phyloP scores from a whole-genome alignment of 2,329 filamentous ascomycete species.

The Amesomyces nigricolor region DNA sequence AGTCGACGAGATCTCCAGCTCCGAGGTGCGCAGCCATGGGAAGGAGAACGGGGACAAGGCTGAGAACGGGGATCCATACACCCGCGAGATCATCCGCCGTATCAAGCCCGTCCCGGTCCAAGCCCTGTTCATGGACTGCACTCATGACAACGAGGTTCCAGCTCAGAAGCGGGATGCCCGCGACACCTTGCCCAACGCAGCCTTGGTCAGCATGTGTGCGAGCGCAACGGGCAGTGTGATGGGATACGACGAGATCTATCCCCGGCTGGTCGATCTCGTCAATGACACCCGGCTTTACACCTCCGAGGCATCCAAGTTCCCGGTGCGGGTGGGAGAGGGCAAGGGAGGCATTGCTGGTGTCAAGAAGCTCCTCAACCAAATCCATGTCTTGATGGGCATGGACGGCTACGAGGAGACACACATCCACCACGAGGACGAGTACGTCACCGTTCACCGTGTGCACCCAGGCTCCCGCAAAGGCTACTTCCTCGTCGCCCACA shows the following conservation, averaged over 20 bases:
- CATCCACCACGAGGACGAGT: constrained; percentile 93
- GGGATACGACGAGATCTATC: constrained; percentile 96
- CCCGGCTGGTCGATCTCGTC: constrained; percentile 86
- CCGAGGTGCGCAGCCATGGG: constrained; percentile 37
- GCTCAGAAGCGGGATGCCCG: constrained; percentile 91
- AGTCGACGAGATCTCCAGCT: constrained; percentile 73
- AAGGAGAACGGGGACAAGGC: constrained; percentile 26
- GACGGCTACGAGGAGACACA: constrained; percentile 93
- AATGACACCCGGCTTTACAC: constrained; percentile 80
- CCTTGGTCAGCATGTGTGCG: constrained; percentile 91
- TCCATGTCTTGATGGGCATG: constrained; percentile 92
- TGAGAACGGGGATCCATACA: constrained; percentile 33
- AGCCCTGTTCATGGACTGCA: constrained; percentile 98
- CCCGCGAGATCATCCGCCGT: constrained; percentile 64
- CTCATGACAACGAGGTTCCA: constrained; percentile 94
- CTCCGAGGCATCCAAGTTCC: constrained; percentile 62
- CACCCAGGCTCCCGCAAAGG: constrained; percentile 89
- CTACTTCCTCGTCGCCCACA: constrained; percentile 93
- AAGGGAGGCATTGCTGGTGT: constrained; percentile 81
- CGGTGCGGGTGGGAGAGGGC: constrained; percentile 61
- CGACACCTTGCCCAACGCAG: constrained; percentile 90
- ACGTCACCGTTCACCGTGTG: constrained; percentile 91
- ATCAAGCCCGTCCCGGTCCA: constrained; percentile 88
- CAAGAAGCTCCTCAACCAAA: constrained; percentile 89
- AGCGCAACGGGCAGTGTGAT: constrained; percentile 94